Percentiles rank a stretch among this genome's conserved stretches.
Evolutionary conservation across 1,284 basidiomycete genomes (phyloP).

Genomic region (Paramarasmius palmivorus): DNA sequence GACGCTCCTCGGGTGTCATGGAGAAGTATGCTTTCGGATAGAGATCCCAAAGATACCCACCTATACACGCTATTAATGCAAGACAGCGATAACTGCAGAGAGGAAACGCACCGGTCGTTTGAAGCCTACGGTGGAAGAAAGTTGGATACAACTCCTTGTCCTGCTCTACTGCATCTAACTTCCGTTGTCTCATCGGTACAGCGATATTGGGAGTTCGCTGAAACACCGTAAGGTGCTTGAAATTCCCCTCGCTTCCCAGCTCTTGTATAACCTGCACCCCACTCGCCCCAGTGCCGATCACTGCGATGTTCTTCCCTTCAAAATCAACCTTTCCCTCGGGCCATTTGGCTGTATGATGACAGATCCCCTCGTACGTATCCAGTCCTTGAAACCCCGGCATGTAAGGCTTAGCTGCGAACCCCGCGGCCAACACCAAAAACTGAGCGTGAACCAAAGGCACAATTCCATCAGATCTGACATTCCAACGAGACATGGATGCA

Average conservation of each 20-base stretch:
- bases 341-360: constrained; percentile 25
- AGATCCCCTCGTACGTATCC: constrained; percentile 23
- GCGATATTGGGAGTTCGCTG: constrained; percentile 28
- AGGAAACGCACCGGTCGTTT: constrained; percentile 18
- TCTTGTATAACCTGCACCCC: constrained; percentile 29
- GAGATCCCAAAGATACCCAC: too few species aligned
- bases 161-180: constrained; percentile 15
- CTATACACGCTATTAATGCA: background rate
- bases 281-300: constrained; percentile 29
- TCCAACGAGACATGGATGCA: constrained; percentile 20
- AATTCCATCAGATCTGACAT: constrained; percentile 20
- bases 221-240: constrained; percentile 25
- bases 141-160: constrained; percentile 22
- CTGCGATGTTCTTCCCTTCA: constrained; percentile 23
- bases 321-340: constrained; percentile 23
- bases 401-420: constrained; percentile 20
- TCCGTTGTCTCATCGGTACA: constrained; percentile 23
- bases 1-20: too few species aligned
- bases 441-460: constrained; percentile 14
- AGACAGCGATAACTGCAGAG: background rate
- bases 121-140: constrained; percentile 18
- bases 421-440: constrained; percentile 24
- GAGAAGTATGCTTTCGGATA: too few species aligned
- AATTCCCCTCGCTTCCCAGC: constrained; percentile 17
- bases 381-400: constrained; percentile 22